A percentile compares a stretch with the other conserved stretches of the same genome.
phyloP scores from a whole-genome alignment of 2,329 filamentous ascomycete genomes.

The Monosporascus sp. region DNA sequence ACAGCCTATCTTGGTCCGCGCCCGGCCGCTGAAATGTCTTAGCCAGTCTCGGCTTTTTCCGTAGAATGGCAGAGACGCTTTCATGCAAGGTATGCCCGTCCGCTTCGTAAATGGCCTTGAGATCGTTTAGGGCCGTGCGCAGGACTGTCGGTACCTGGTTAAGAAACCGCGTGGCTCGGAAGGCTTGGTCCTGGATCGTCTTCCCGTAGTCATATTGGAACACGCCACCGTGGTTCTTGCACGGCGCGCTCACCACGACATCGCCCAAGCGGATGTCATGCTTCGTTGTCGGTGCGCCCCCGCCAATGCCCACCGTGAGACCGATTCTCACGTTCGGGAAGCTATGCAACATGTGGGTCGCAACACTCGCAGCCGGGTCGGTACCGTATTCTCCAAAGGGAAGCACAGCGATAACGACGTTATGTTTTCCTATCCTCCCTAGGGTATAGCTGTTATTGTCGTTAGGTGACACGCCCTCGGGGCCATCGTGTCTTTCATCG shows the following conservation, averaged over 20 bases:
- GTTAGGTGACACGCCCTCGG: neutral
- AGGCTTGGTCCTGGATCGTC: constrained; percentile 2
- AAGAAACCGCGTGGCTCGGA: constrained; percentile 11
- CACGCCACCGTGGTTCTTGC: constrained; percentile 10
- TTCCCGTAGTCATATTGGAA: constrained; percentile 21
- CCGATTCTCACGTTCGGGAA: constrained; percentile 31
- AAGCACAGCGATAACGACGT: constrained; percentile 18
- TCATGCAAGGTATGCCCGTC: constrained; percentile 10
- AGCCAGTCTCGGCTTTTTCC: too few species aligned
- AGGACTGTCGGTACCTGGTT: constrained; percentile 14
- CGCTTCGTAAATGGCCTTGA: constrained; percentile 9
- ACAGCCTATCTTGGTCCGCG: too few species aligned
- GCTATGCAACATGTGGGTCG: constrained; percentile 22
- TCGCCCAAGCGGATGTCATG: constrained; percentile 18
- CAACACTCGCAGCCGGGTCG: constrained; percentile 26
- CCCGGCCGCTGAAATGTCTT: too few species aligned
- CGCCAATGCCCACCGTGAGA: constrained; percentile 40
- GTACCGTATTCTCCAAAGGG: constrained; percentile 27
- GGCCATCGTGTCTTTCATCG: neutral
- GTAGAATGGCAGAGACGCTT: constrained; percentile 12
- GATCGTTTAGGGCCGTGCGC: constrained; percentile 11
- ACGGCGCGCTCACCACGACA: constrained; percentile 17
- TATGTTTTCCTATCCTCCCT: constrained; percentile 14
- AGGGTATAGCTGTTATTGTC: constrained; percentile 15
- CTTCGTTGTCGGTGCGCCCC: constrained; percentile 19